Percentiles rank a stretch among this genome's conserved stretches.
phyloP scores from a whole-genome alignment of 352 stramenopile species.

The Phytopythium mirpurense region DNA sequence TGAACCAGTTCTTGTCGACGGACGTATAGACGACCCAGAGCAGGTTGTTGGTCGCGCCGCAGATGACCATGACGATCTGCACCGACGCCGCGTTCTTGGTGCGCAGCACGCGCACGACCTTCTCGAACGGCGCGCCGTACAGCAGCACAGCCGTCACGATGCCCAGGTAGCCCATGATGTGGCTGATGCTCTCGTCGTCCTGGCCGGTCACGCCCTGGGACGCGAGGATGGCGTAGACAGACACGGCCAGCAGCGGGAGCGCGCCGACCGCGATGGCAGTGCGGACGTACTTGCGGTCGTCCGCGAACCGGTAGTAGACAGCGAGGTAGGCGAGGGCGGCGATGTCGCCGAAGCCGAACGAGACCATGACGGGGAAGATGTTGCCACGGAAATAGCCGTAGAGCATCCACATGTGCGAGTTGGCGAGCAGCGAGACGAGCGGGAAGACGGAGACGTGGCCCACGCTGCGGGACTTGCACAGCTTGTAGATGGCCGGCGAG shows the following conservation, averaged over 20 bases:
- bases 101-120: conserved; percentile 31
- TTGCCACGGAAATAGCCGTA: conserved; percentile 40
- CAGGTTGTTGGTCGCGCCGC: conserved; percentile 31
- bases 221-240: conserved; percentile 35
- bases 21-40: conserved; percentile 44
- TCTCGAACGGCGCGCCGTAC: conserved; percentile 35
- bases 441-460: conserved; percentile 31
- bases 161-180: conserved; percentile 27
- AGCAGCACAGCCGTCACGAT: conserved; percentile 29
- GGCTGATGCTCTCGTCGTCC: conserved; percentile 18
- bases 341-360: conserved; percentile 38
- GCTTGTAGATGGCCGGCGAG: conserved; percentile 27
- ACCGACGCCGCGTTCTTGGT: conserved; percentile 39
- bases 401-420: conserved; percentile 36
- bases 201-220: conserved; percentile 25
- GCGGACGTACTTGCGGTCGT: conserved; percentile 32
- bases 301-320: conserved; percentile 43
- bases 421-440: conserved; percentile 34
- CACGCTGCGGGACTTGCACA: conserved; percentile 28
- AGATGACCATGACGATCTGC: conserved; percentile 42
- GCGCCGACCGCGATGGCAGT: conserved; percentile 18
- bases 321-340: conserved; percentile 36
- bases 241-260: conserved; percentile 21
- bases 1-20: conserved; percentile 41
- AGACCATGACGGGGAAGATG: conserved; percentile 48